These are phyloP conservation scores for Tricholoma flavovirens DNA, from an alignment of 768 basidiomycete species.

Conservation along the genomic window DNA sequence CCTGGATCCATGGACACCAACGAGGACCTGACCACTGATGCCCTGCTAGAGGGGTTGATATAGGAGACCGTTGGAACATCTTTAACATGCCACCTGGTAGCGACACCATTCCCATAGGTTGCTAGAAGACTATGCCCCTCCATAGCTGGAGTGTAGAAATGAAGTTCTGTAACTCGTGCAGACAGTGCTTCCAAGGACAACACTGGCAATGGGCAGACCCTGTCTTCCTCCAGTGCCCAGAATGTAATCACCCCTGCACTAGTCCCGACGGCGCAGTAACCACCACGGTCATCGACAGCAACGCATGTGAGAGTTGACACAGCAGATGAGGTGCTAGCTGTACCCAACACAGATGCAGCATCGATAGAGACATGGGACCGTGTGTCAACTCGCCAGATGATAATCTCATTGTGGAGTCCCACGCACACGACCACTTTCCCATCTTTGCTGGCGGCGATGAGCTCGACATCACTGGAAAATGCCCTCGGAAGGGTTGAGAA, in stretches of 20 bases:
- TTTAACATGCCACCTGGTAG: conserved; percentile 48
- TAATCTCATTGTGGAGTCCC: conserved; percentile 73
- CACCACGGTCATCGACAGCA: conserved; percentile 55
- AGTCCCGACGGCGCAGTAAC: conserved; percentile 68
- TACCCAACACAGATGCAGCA: conserved; percentile 41
- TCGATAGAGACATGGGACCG: conserved; percentile 42
- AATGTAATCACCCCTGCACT: conserved; percentile 56
- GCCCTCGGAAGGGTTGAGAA: conserved; percentile 77
- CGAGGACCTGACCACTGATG: conserved; percentile 40
- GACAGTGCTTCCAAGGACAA: conserved; percentile 36
- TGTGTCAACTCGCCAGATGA: conserved; percentile 54
- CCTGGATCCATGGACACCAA: conserved; percentile 45
- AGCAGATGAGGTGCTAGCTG: conserved; percentile 42
- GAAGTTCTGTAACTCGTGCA: conserved; percentile 49
- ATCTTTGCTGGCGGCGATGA: conserved; percentile 65
- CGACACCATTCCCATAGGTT: conserved; percentile 55
- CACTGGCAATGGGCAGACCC: conserved; percentile 32
- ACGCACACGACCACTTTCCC: conserved; percentile 65
- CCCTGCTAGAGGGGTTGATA: conserved; percentile 38
- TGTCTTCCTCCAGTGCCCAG: conserved; percentile 48
- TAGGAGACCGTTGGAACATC: conserved; percentile 26
- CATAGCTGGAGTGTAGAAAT: conserved; percentile 32
- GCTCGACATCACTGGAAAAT: conserved; percentile 77
- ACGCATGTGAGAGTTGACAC: conserved; percentile 53
- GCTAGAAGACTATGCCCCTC: conserved; percentile 30